A percentile compares a stretch with the other conserved stretches of the same genome.
These are phyloP conservation scores for Heracleum sosnowskyi DNA, from an alignment of 129 eudicot species.

Conservation along the genomic window DNA sequence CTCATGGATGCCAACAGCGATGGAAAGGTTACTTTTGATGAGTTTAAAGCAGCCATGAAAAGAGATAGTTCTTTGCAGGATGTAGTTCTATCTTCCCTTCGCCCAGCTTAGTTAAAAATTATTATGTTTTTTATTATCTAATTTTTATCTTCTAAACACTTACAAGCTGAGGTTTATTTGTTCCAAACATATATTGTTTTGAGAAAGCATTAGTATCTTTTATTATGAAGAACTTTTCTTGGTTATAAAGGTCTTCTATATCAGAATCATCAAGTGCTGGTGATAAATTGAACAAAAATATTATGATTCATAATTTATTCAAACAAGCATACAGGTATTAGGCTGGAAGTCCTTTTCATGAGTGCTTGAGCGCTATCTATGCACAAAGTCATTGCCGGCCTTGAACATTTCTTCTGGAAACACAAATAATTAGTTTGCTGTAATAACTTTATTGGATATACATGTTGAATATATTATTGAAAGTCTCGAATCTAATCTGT, in stretches of 20 bases:
- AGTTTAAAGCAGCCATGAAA: constrained; percentile 78
- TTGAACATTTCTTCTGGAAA: neutral
- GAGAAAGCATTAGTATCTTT: neutral
- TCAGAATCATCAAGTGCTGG: neutral
- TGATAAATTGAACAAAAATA: neutral
- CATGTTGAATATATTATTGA: too few relatives aligned
- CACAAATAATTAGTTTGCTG: too few relatives aligned
- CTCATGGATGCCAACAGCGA: constrained; percentile 82
- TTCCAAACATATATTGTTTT: neutral
- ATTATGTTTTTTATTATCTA: neutral
- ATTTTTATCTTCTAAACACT: neutral
- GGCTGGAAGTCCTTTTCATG: neutral
- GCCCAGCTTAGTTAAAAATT: constrained; percentile 21
- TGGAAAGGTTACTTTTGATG: constrained; percentile 75
- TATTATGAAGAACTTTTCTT: neutral
- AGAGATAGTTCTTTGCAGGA: constrained; percentile 74
- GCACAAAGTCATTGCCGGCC: neutral
- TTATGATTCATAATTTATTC: neutral
- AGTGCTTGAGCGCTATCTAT: neutral
- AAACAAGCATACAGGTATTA: neutral
- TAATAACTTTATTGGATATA: neutral
- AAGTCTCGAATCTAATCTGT: too few relatives aligned
- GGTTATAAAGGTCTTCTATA: neutral
- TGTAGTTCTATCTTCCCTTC: constrained; percentile 70
- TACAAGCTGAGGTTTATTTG: neutral